Evolutionary conservation across 305 asterid species (phyloP).

Genomic region (Nicotiana rustica): DNA sequence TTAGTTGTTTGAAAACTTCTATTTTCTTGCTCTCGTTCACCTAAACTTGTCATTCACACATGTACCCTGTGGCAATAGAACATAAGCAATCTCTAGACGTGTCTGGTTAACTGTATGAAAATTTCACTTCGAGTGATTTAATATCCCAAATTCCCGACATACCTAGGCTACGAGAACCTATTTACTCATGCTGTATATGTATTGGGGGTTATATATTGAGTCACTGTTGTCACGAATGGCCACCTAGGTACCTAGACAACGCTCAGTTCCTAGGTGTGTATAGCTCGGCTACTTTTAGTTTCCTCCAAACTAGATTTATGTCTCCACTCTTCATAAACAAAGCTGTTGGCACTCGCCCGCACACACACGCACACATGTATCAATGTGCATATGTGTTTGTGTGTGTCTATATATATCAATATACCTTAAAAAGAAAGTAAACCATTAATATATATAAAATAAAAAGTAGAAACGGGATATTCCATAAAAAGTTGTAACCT

Average conservation of each 20-base stretch:
- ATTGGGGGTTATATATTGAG: neutral
- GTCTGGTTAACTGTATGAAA: neutral
- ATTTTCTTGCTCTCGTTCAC: constrained; percentile 2
- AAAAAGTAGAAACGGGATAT: neutral
- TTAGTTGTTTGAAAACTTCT: neutral
- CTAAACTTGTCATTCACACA: neutral
- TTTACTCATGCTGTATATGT: neutral
- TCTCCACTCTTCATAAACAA: constrained; percentile 1
- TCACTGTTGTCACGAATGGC: no score
- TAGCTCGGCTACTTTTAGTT: constrained; percentile 4
- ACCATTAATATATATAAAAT: neutral
- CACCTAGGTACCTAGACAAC: neutral
- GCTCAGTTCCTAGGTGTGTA: neutral
- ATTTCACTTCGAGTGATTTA: no score
- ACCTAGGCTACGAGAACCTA: neutral
- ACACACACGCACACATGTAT: neutral
- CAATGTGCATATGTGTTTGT: neutral
- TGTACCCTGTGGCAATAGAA: constrained; percentile 6
- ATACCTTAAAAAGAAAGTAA: neutral
- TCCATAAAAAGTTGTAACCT: neutral
- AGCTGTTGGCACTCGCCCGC: neutral
- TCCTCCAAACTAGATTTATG: constrained; percentile 23
- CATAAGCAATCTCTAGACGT: neutral
- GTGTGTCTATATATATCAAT: neutral
- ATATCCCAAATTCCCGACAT: no score